Base-by-base conservation (phyloP, 2,329 filamentous ascomycete species). In the Alternaria sp. region DNA sequence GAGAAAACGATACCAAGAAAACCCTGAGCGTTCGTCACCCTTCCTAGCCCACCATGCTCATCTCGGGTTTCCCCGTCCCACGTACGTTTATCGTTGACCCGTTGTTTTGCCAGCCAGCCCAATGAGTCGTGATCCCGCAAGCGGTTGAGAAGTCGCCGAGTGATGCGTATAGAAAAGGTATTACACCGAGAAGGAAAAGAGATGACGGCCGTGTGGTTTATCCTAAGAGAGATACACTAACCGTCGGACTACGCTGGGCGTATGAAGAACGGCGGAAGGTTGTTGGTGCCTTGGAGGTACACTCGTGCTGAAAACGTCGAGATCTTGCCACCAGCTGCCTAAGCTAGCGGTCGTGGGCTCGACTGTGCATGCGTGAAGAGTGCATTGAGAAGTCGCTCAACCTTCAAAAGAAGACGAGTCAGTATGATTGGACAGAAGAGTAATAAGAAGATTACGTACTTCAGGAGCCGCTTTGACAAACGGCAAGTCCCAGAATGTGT, bases 381-480 rank as follows among this genome's bases (percentile, higher is more conserved):
- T 54, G 81, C 81, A 58, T 79, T 81, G 68, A 83, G 82, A 59
- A 83, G 74, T 26, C 79, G 79, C 73, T 83, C 81, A 67, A 83
- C 82, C 82, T 84, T 62, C 15, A 61, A 43, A 52, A 56, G 21
- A 52, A 40, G 55, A 69, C 57, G 70, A 66, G 62, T 66, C 65
- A 67, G 63, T 58, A 51, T 64, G 59, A 21, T 45, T 56, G 59
- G 44, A 64, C 40, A 66, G 54, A 23, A 54, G 32, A 47, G 40
- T 25, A 23, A 51, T 23, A 45, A 64, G 32, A 57, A 54, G 32
- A 46, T 46, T 62, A 74, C 71, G 68, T 74, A 77, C 93, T 85
- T 97, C 93, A 69, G 93, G 93, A 70, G 91, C 89, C 69, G 90
- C 88, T 84, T 97, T 96, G 81, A 98, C 92, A 74, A 97, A 97